A percentile compares a stretch with the other conserved stretches of the same genome.
phyloP scores from a whole-genome alignment of 2,329 filamentous ascomycete genomes.

The Trichophyton benhamiae region DNA sequence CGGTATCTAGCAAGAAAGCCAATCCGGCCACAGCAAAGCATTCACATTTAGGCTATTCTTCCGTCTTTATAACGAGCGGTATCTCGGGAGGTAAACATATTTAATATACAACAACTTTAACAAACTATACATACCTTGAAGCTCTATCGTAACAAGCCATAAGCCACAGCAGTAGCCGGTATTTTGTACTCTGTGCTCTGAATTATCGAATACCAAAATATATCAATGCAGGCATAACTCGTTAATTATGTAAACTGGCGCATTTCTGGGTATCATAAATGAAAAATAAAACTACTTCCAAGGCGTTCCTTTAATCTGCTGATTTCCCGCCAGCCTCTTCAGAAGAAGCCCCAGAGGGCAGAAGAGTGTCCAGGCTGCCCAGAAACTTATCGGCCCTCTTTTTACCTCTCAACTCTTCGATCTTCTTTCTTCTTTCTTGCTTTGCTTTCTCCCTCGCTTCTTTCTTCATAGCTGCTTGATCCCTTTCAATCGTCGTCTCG shows the following conservation, averaged over 20 bases:
- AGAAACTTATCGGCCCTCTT: constrained; percentile 63
- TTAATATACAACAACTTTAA: too few species aligned
- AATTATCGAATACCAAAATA: too few species aligned
- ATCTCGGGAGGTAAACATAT: too few species aligned
- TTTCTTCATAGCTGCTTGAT: constrained; percentile 44
- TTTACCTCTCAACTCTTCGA: constrained; percentile 45
- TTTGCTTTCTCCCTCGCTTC: constrained; percentile 50
- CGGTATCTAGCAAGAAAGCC: too few species aligned
- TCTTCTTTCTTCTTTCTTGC: constrained; percentile 42
- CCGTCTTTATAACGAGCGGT: too few species aligned
- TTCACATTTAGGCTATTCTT: too few species aligned
- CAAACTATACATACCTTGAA: too few species aligned
- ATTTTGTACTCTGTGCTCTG: too few species aligned
- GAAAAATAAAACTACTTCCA: neutral
- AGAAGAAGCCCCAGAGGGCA: neutral
- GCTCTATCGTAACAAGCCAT: too few species aligned
- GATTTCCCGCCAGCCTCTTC: neutral
- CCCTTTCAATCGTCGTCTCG: constrained; percentile 54
- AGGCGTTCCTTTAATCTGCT: neutral
- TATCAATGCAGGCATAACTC: neutral
- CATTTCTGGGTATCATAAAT: constrained; percentile 6
- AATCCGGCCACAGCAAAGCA: too few species aligned
- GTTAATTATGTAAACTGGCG: neutral
- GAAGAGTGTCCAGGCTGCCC: constrained; percentile 37
- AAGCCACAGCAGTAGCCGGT: too few species aligned